A percentile compares a stretch with the other conserved stretches of the same genome.
phyloP scores from a whole-genome alignment of 2,329 filamentous ascomycete species.

The Talaromyces amestolkiae region DNA sequence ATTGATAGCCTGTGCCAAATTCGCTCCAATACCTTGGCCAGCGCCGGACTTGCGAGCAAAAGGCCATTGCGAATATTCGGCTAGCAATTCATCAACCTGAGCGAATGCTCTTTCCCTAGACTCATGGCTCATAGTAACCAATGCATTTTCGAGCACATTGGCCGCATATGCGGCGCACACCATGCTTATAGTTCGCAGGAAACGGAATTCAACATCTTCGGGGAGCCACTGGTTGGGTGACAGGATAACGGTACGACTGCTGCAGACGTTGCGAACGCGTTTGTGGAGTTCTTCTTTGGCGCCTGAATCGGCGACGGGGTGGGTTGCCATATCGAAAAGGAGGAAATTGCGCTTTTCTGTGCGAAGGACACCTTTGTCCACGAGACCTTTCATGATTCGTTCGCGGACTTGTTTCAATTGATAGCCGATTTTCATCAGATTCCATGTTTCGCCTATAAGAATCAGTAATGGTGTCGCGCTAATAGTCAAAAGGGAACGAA shows the following conservation, averaged over 20 bases:
- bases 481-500: constrained; percentile 46
- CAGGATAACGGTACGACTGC: constrained; percentile 89
- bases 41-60: constrained; percentile 79
- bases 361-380: constrained; percentile 96
- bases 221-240: constrained; percentile 84
- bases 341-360: constrained; percentile 99
- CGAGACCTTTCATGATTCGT: constrained; percentile 91
- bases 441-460: constrained; percentile 89
- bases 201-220: constrained; percentile 90
- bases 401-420: constrained; percentile 99
- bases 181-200: constrained; percentile 88
- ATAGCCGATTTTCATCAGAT: constrained; percentile 99
- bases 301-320: constrained; percentile 91
- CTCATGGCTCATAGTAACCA: constrained; percentile 90
- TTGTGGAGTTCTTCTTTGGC: constrained; percentile 97
- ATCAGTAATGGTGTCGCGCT: constrained; percentile 22
- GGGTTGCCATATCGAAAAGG: constrained; percentile 99
- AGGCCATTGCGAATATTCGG: constrained; percentile 96
- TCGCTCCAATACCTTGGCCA: constrained; percentile 82
- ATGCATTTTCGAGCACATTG: constrained; percentile 96
- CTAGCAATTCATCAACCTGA: constrained; percentile 92
- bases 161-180: constrained; percentile 97
- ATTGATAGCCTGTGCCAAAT: constrained; percentile 78
- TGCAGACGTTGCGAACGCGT: constrained; percentile 87
- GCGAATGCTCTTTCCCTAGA: constrained; percentile 90